phyloP scores from a whole-genome alignment of 176 grass and related monocot genomes.

The Poa annua region DNA sequence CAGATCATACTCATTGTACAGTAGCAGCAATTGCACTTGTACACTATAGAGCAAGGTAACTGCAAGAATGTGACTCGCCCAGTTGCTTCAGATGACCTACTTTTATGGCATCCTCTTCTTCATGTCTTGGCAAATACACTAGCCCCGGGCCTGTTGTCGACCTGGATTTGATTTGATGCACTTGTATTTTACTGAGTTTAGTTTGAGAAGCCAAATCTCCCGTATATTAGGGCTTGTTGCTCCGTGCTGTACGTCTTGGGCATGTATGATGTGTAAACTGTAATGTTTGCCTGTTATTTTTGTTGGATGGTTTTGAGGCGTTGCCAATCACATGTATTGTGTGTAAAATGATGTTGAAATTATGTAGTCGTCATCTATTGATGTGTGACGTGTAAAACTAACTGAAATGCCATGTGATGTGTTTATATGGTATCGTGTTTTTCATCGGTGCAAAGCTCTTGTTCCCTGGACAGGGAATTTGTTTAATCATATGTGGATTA shows the following conservation, averaged over 20 bases:
- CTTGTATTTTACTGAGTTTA: not conserved
- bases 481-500: not conserved
- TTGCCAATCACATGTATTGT: not conserved
- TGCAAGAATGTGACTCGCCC: not conserved
- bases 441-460: not conserved
- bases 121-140: not conserved
- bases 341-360: not conserved
- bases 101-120: slow-evolving; percentile 9
- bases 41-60: slow-evolving; percentile 3
- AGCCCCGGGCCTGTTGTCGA: not conserved
- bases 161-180: slow-evolving; percentile 4
- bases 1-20: not conserved
- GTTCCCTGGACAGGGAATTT: not conserved
- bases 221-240: not conserved
- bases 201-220: not conserved
- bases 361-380: not conserved
- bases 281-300: not conserved
- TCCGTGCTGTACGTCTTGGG: not conserved
- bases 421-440: not conserved
- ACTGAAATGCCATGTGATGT: not conserved
- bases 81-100: slow-evolving; percentile 13
- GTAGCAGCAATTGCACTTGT: slow-evolving; percentile 5
- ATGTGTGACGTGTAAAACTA: not conserved
- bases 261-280: not conserved
- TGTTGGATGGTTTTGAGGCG: not conserved